Base-by-base conservation (phyloP, 805 yeast genomes). In the Candida nanaspora region DNA sequence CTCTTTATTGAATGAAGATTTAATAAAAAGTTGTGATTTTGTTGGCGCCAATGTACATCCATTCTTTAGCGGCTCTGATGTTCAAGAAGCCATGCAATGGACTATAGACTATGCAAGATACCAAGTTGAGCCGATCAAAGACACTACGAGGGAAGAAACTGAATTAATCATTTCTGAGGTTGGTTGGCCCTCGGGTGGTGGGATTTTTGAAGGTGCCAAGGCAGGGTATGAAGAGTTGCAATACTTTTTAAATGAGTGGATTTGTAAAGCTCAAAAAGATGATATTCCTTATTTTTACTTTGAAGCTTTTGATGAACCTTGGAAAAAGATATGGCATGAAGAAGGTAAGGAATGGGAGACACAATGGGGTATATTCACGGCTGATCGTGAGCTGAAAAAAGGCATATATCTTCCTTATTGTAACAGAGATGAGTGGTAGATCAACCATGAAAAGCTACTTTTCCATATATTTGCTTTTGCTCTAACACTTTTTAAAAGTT, bases 151-250 rank as follows among this genome's bases (percentile, higher is more conserved):
- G 8, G n/a, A 7, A 8, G 25, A 23, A 13, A 19, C 20, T 3
- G 23, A 52, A 25, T 48, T 78, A 6, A 61, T 71, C 4, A 65
- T 82, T 1, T 66, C 84, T 0, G 87, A 82, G 47, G 72, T 80
- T 18, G 88, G 87, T 0, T 82, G 88, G 89, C 89, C 88, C 0
- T 74, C 68, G 33, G 63, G 58, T 2, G 88, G 87, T 3, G 86
- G 86, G 0, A 42, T 30, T 1, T 68, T 63, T 41, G 53, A 61
- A 33, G 54, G 59, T 1, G 67, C 87, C 0, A 51, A 55, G 3
- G 84, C 86, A 0, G 73, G 72, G 2, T 46, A 52, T 3, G 40
- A 48, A 6, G 67, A 72, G 36, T 56, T 70, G 49, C 78, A 76
- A 41, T 45, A 43, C 6, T 79, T 82, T 43, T 45, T 80, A 41